phyloP scores from a whole-genome alignment of 1,284 basidiomycete genomes.

The Cutaneotrichosporon sp. region DNA sequence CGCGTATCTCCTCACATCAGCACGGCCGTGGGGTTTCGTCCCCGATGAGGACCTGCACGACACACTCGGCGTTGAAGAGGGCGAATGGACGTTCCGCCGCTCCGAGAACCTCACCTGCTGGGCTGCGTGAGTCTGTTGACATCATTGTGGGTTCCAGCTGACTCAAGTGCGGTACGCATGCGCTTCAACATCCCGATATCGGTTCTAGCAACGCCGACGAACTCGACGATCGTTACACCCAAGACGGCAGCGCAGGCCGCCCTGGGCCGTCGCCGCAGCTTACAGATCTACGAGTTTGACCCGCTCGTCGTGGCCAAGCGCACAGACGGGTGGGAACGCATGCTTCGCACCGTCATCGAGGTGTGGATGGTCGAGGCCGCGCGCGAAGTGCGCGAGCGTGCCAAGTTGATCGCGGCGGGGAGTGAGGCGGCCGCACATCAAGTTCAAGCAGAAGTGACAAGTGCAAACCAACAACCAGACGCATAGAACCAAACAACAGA shows the following conservation, averaged over 20 bases:
- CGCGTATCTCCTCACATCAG: slow-evolving; percentile 30
- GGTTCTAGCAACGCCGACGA: slow-evolving; percentile 26
- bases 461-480: not conserved
- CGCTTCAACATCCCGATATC: slow-evolving; percentile 46
- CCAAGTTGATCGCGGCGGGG: not conserved
- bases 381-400: slow-evolving; percentile 27
- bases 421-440: not conserved
- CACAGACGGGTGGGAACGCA: slow-evolving; percentile 40
- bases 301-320: slow-evolving; percentile 45
- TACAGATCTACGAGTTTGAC: slow-evolving; percentile 40
- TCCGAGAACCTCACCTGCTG: slow-evolving; percentile 49
- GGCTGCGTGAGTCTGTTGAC: slow-evolving; percentile 46
- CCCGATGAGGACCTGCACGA: slow-evolving; percentile 49
- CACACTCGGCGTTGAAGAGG: slow-evolving; percentile 31
- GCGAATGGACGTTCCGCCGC: slow-evolving; percentile 50
- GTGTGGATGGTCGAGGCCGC: slow-evolving; percentile 43
- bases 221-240: not conserved
- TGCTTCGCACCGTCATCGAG: slow-evolving; percentile 31
- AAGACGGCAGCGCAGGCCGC: slow-evolving; percentile 5
- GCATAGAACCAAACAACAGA: not conserved
- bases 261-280: slow-evolving; percentile 13
- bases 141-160: not conserved
- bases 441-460: not conserved
- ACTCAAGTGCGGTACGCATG: slow-evolving; percentile 42
- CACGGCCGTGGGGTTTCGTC: slow-evolving; percentile 50